Evolutionary conservation across 257 asterid genomes (phyloP), one percentile per base, ranked within the genome.

Genomic region (Penstemon eatonii): DNA sequence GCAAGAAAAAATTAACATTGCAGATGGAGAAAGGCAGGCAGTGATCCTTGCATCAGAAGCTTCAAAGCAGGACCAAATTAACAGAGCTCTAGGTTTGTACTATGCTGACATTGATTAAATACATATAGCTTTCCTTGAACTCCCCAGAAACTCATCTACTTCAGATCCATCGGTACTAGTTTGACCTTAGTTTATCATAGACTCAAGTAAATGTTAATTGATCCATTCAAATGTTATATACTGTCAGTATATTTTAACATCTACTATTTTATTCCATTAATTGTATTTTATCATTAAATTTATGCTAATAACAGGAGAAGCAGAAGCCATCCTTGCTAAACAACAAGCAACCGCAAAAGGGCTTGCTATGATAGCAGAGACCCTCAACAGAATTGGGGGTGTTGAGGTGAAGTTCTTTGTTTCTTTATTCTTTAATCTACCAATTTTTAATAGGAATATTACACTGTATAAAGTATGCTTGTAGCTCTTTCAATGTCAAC

Each of bases 41-140:
- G 83, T 82, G 58, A 91, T 91, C 75, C 97, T 91, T 76, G 93
- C 80, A 66, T 91, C 97, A 71, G 97, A 90, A 81, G 96, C 95
- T 79, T 87, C 96, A 45, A 90, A 81, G 75, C 70, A 70, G 83
- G 96, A 90, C 74, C 97, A 88, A 77, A 88, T 90, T 67, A 90
- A 90, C 79, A 78, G 96, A 78, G 96, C 98, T 38, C 86, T 42
- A 80, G 98, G 98, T 86, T 76, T 53, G 87, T 81, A 54, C 7
- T 54, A 13, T 63, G 8, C 62, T 56, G 8, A 6, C 18, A 37
- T 46, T 2, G 12, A 12, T 60, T 5, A 11, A 3, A 6, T 41
- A 41, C 6, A 42, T 41, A 15, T 1, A 25, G 33, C 33, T 25
- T 25, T 25, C 33, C 33, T 25, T 25, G 33, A 25, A 25, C 33